Conservation (phyloP, 495 filamentous ascomycete genomes). For the Xylona heveae region DNA sequence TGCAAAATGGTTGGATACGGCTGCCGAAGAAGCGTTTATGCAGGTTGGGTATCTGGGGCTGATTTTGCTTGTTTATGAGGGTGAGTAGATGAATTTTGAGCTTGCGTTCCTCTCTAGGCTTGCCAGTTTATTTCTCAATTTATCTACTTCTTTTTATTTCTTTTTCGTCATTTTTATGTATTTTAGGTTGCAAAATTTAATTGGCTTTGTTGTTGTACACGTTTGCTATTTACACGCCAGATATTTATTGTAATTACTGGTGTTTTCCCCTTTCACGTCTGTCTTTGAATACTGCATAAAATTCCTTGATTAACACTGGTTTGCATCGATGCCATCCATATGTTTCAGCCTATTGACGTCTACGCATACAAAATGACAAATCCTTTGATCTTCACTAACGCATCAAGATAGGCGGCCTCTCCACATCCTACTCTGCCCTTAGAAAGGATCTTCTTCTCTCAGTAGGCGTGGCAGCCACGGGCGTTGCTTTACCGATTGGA, state of each 20-base stretch:
- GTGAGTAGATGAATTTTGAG: constrained; percentile 12
- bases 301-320: too few relatives aligned
- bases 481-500: constrained; percentile 41
- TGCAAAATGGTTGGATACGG: constrained; percentile 14
- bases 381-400: too few relatives aligned
- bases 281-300: too few relatives aligned
- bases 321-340: too few relatives aligned
- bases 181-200: too few relatives aligned
- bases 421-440: constrained; percentile 35
- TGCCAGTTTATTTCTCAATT: background rate
- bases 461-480: constrained; percentile 35
- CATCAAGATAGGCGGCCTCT: constrained; percentile 52
- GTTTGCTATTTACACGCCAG: too few relatives aligned
- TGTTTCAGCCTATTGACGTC: too few relatives aligned
- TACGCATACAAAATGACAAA: too few relatives aligned
- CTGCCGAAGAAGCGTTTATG: constrained; percentile 33
- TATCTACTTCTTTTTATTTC: background rate
- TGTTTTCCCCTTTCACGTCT: too few relatives aligned
- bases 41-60: constrained; percentile 60
- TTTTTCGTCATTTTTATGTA: background rate
- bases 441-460: constrained; percentile 38
- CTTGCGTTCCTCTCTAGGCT: background rate
- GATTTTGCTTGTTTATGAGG: constrained; percentile 55
- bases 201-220: too few relatives aligned
- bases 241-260: too few relatives aligned